Base-by-base conservation (phyloP, 805 yeast genomes). In the Kodamaea fukazawae region DNA sequence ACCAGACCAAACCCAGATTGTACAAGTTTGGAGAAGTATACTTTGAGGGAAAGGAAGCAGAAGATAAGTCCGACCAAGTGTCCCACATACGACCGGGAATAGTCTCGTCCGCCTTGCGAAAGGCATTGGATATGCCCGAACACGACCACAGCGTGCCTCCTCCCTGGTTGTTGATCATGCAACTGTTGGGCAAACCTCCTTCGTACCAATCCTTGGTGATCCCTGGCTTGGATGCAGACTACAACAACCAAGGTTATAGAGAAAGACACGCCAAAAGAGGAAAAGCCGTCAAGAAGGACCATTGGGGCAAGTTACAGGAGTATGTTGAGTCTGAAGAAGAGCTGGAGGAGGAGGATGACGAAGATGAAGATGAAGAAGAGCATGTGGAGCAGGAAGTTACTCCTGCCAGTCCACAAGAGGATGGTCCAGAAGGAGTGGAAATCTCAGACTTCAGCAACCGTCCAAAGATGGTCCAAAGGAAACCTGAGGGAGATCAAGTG, bases 111-210 rank as follows among this genome's bases (percentile, higher is more conserved):
- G 75, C 73, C 14, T 67, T 91, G n/a, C 60, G 81, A 32, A 61
- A 65, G 2, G 96, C 96, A 0, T 61, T 91, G 49, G 89, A 86
- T 0, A 66, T 89, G 50, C 71, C 78, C 0, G 75, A 73, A 5
- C 61, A 68, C 29, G 70, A 64, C 15, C 40, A 40, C 6, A 48
- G 48, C 7, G 64, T 67, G 1, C 72, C 81, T 4, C 88, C 89
- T 2, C 96, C 96, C 0, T 91, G 97, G 97, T 70, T 82, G 15
- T 58, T 70, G 2, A 74, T 75, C 27, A 82, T 90, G 86, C 73
- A 72, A 38, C 69, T 75, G 40, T 51, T 76, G 10, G 97, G 97
- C 0, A 79, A 84, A 18, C 96, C 98, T 0, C 96, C 96, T 0
- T 73, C 88, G 13, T 90, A 87, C 60, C 81, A 81, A 2, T 71